phyloP scores from a whole-genome alignment of 78 protist species.

The Bodo saltans region DNA sequence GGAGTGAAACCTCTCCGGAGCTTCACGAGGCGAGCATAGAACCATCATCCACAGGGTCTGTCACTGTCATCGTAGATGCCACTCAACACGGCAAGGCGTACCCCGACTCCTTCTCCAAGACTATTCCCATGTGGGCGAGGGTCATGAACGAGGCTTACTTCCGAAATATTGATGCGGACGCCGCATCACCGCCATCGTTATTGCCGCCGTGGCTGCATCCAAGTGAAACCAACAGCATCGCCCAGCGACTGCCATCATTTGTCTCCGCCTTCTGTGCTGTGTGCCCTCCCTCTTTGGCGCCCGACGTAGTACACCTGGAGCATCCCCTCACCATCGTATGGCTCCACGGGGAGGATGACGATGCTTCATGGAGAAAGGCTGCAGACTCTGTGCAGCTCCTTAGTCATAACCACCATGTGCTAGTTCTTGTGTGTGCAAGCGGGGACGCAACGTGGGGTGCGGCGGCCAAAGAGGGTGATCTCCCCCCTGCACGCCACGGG shows the following conservation, averaged over 20 bases:
- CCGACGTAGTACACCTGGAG: too few species aligned
- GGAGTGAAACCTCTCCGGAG: too few species aligned
- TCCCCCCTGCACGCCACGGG: background rate
- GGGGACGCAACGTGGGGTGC: background rate
- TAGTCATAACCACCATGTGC: too few species aligned
- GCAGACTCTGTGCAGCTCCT: background rate
- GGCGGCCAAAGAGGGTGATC: too few species aligned
- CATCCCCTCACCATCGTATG: background rate
- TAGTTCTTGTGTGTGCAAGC: background rate
- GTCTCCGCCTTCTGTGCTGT: too few species aligned
- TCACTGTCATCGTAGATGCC: constrained; percentile 26
- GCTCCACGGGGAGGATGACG: background rate
- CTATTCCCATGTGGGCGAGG: constrained; percentile 40
- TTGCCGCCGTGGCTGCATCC: background rate
- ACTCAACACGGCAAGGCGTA: constrained; percentile 42
- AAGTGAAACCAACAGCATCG: background rate
- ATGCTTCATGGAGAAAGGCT: background rate
- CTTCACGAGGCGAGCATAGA: background rate
- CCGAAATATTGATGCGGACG: background rate
- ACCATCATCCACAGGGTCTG: background rate
- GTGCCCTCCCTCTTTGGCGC: too few species aligned
- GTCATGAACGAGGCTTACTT: constrained; percentile 19
- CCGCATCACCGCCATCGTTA: background rate
- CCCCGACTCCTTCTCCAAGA: constrained; percentile 31
- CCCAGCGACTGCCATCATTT: background rate